Conservation (phyloP, 73 alveolate species). For the Paraurostyla sp. region DNA sequence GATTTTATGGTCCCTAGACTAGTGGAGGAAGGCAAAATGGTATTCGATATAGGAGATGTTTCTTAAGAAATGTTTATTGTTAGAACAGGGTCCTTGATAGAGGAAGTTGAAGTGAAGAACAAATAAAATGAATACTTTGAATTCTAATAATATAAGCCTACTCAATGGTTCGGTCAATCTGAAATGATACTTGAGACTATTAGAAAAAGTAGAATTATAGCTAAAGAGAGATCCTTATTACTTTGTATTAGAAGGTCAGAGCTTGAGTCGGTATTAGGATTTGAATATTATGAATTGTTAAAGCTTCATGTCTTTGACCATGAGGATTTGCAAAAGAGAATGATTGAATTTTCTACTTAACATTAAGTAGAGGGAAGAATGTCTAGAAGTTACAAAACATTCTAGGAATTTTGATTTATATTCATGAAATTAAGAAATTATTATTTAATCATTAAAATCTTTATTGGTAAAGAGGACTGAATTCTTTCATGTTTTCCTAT, state of each 20-base stretch:
- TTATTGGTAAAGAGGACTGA: background rate
- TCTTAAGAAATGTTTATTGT: slow-evolving; percentile 54
- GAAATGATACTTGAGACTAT: background rate
- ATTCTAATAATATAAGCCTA: background rate
- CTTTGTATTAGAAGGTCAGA: slow-evolving; percentile 30
- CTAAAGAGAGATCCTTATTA: background rate
- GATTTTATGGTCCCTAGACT: slow-evolving; percentile 45
- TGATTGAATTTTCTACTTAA: background rate
- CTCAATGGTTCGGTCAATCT: slow-evolving; percentile 23
- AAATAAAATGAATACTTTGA: background rate
- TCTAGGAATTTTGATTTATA: background rate
- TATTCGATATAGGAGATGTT: slow-evolving; percentile 48
- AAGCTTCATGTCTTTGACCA: slow-evolving; percentile 37
- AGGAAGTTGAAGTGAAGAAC: slow-evolving; percentile 11
- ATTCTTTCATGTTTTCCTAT: background rate
- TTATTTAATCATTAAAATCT: background rate
- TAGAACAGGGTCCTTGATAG: background rate
- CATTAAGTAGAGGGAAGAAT: background rate
- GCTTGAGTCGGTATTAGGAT: background rate
- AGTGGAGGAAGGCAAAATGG: slow-evolving; percentile 27
- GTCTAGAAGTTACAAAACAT: background rate
- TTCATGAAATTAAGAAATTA: background rate
- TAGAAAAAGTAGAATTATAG: slow-evolving; percentile 20
- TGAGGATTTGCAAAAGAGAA: slow-evolving; percentile 9
- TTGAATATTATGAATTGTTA: background rate